phyloP scores from a whole-genome alignment of 192 early-diverging fungal species.

The Umbelopsis ramanniana region DNA sequence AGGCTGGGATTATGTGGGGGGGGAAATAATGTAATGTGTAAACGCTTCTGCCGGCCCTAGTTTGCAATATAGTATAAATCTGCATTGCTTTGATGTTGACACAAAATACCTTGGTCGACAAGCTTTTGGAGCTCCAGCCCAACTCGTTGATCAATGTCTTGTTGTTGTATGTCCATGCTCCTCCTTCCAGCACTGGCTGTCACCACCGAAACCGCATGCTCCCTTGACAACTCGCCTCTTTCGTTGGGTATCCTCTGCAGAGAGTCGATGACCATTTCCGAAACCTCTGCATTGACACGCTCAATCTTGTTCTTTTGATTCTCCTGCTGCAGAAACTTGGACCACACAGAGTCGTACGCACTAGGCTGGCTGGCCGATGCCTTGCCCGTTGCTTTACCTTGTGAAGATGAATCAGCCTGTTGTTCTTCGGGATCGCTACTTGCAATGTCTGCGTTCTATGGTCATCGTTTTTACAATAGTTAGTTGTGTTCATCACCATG shows the following conservation, averaged over 20 bases:
- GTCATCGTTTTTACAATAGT: no score
- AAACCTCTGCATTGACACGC: background rate
- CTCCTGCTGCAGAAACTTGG: background rate
- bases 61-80: slow-evolving; percentile 5
- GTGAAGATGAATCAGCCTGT: no score
- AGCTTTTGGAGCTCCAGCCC: background rate
- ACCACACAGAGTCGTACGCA: background rate
- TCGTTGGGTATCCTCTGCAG: background rate
- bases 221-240: background rate
- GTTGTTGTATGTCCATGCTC: background rate
- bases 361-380: background rate
- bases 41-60: background rate
- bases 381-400: no score
- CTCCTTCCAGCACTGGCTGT: background rate
- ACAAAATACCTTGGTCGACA: background rate
- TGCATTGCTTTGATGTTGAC: background rate
- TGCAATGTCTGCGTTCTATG: no score
- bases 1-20: no score
- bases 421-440: no score
- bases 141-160: background rate
- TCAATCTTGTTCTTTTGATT: background rate
- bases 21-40: no score
- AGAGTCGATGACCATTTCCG: background rate
- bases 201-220: background rate
- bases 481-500: no score